Conservation (phyloP, 2,329 filamentous ascomycete species). For the Epichloe scottii region DNA sequence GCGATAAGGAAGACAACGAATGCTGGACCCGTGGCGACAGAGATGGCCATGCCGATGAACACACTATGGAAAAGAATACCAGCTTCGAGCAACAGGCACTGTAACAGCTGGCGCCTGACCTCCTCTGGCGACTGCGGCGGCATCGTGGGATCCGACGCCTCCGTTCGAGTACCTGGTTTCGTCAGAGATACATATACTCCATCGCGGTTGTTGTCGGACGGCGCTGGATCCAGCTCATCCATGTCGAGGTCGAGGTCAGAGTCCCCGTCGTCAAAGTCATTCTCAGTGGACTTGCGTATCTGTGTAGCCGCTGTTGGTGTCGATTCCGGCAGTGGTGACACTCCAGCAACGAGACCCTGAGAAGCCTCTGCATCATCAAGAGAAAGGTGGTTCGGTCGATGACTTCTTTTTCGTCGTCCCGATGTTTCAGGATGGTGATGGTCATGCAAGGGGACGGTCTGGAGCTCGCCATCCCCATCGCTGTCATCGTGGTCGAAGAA, state of each 20-base stretch:
- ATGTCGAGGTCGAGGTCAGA: slow-evolving; percentile 48
- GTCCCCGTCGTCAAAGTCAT: slow-evolving; percentile 30
- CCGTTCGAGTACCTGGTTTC: slow-evolving; percentile 11
- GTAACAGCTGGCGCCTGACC: slow-evolving; percentile 55
- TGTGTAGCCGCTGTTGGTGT: slow-evolving; percentile 25
- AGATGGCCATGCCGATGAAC: slow-evolving; percentile 80
- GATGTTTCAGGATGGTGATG: slow-evolving; percentile 20
- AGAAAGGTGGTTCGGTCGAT: slow-evolving; percentile 35
- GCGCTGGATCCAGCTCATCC: slow-evolving; percentile 43
- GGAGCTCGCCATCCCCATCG: slow-evolving; percentile 20
- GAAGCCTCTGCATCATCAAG: slow-evolving; percentile 38
- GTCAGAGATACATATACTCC: slow-evolving; percentile 19
- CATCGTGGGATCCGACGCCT: slow-evolving; percentile 10
- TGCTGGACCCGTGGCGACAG: slow-evolving; percentile 65
- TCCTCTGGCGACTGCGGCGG: slow-evolving; percentile 34
- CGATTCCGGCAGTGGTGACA: slow-evolving; percentile 44
- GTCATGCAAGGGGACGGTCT: slow-evolving; percentile 11
- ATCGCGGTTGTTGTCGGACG: slow-evolving; percentile 14
- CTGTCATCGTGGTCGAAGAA: slow-evolving; percentile 39
- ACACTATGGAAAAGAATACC: slow-evolving; percentile 77
- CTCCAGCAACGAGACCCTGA: slow-evolving; percentile 44
- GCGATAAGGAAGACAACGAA: slow-evolving; percentile 72
- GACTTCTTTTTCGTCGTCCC: slow-evolving; percentile 23
- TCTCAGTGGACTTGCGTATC: slow-evolving; percentile 17
- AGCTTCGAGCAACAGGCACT: slow-evolving; percentile 69